These are phyloP conservation scores for Teratosphaeria nubilosa DNA, from an alignment of 2,329 filamentous ascomycete genomes.

Conservation along the genomic window DNA sequence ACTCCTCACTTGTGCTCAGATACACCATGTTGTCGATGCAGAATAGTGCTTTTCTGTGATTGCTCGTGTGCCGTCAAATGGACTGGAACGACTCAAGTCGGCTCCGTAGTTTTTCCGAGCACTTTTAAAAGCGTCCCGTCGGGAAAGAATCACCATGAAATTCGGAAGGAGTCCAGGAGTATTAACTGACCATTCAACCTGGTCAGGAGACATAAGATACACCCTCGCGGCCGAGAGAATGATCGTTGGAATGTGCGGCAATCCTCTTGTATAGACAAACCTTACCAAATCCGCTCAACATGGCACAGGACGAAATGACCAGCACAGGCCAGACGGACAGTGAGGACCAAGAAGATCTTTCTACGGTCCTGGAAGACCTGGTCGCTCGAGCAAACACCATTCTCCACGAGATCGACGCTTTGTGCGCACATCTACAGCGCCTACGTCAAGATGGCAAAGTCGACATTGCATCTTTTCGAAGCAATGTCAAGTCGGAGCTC, in stretches of 20 bases:
- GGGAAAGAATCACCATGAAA: not conserved
- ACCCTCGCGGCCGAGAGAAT: too few relatives aligned
- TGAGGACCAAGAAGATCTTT: not conserved
- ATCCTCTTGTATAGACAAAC: too few relatives aligned
- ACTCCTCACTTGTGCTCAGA: conserved; percentile 75
- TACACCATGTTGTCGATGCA: conserved; percentile 53
- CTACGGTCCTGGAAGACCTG: not conserved
- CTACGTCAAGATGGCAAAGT: conserved; percentile 28
- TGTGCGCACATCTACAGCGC: conserved; percentile 25
- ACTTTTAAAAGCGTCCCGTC: too few relatives aligned
- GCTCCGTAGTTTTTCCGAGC: not conserved
- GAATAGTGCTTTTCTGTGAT: not conserved
- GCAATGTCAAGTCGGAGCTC: conserved; percentile 26
- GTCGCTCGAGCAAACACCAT: conserved; percentile 29
- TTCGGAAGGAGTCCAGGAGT: not conserved
- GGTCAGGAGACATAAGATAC: not conserved
- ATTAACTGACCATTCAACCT: not conserved
- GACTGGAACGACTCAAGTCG: not conserved
- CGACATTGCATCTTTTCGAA: conserved; percentile 25
- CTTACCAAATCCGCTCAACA: not conserved
- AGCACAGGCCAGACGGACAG: not conserved
- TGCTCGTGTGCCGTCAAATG: not conserved
- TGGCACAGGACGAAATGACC: not conserved
- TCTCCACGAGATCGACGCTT: conserved; percentile 32
- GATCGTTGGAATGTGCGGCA: too few relatives aligned